phyloP scores from a whole-genome alignment of 2,329 filamentous ascomycete genomes.

The Cryphonectria parasitica region DNA sequence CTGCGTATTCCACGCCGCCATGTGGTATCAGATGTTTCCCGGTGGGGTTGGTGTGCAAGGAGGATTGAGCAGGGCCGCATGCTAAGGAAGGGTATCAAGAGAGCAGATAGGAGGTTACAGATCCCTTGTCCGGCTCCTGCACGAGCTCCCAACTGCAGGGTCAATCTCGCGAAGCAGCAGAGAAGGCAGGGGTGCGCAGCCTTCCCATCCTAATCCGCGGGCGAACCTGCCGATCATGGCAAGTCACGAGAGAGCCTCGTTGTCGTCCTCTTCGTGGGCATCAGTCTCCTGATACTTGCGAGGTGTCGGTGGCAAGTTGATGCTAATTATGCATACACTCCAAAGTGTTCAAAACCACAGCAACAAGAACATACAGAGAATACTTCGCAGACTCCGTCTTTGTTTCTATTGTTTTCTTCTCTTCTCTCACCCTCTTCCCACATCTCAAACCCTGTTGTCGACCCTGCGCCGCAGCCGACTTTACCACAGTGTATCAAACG shows the following conservation, averaged over 20 bases:
- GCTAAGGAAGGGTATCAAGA: not conserved
- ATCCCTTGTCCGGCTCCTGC: not conserved
- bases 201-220: not conserved
- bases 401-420: too few species aligned
- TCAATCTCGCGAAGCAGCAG: constrained; percentile 3
- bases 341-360: too few species aligned
- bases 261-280: too few species aligned
- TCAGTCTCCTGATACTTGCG: not conserved
- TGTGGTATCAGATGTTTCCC: not conserved
- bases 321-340: too few species aligned
- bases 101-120: constrained; percentile 1
- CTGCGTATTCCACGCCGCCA: not conserved
- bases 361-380: too few species aligned
- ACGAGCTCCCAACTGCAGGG: not conserved
- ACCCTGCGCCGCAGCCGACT: not conserved
- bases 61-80: not conserved
- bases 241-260: not conserved
- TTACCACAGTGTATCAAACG: not conserved
- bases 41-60: not conserved
- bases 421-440: not conserved
- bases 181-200: not conserved
- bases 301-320: not conserved
- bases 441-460: too few species aligned
- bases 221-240: not conserved
- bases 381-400: too few species aligned